Base-by-base conservation (phyloP, 257 asterid genomes). In the Plantago major region DNA sequence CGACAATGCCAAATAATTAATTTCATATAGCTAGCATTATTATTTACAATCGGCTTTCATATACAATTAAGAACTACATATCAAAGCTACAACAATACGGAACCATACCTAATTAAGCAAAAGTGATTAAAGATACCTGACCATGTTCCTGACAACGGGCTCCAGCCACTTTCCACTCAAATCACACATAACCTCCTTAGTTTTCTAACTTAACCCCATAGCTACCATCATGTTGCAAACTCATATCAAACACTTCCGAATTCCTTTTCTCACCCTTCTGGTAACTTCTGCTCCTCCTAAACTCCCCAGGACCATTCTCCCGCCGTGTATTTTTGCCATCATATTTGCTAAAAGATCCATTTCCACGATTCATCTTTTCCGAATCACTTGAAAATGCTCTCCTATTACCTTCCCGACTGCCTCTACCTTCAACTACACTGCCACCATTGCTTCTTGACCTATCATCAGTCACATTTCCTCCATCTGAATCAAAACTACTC, bases 151-250 rank as follows among this genome's bases (percentile, higher is more conserved):
- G 28, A 47, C 49, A 53, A 58, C 44, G 49, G 33, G 51, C 79
- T 75, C 75, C 62, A 50, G 15, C 40, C 58, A 22, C 6, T 49
- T 48, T 18, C 50, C 40, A 33, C 8, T 33, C 3, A 0, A n/a
- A 49, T 69, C 65, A 51, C 49, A 19, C 18, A 30, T 30, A 6
- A 53, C 60, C 62, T 42, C 69, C 67, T 70, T 55, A 71, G 38
- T 47, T 67, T 62, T 73, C 77, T 68, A 62, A 55, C 64, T 64
- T 71, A 45, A 88, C 42, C 49, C 79, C 94, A 40, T 79, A 86
- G 42, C 72, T 79, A 43, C 98, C 98, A 70, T 91, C 94, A 45
- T 83, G 56, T 59, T 67, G 90, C 78, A 81, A 68, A 60, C 69
- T 78, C 90, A 88, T 56, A 66, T 84, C 87, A 67, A 81, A 78